Base-by-base conservation (phyloP, 169 alveolate species). In the Plasmodium fragile region DNA sequence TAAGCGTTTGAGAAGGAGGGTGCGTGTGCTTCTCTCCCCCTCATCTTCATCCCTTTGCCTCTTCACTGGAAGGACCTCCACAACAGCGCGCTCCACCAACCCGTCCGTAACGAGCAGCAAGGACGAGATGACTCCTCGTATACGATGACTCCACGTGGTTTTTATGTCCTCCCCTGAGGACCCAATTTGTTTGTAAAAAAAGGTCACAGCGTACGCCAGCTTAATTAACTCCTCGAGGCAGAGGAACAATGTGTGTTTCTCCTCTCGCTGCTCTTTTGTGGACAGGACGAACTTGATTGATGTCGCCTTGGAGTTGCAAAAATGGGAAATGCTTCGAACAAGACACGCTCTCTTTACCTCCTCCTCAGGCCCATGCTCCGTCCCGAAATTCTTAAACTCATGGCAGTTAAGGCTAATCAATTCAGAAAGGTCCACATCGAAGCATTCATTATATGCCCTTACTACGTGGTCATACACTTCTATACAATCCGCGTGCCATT, bases 211-310 rank as follows among this genome's bases (percentile, higher is more conserved):
- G 55, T 85, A 52, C 5, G 65, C 1, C 45, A 85, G 30, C 59
- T 85, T 85, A 6, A 77, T 77, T 10, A 85, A 16, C 18, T 85
- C 93, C 28, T 85, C 93, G 5, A 85, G 22, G 3, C 11, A 6
- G 16, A 85, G 79, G 18, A 32, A 16, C 43, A 32, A 16, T 30
- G 22, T 1, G 10, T 8, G 18, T 2, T 28, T 22, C 36, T 41
- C 32, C 32, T 7, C n/a, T 3, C 10, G 28, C 1, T 52, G 69
- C 18, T 18, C n/a, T 52, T 11, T 34, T 18, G 7, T 28, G 22
- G 81, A 53, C 30, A 72, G 16, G 13, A 85, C 36, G 10, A 49
- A 85, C 18, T 53, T 52, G 39, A 85, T 71, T 0, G 45, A 45
- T 22, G 10, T 36, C 39, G 36, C 30, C 3, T 53, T 49, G 4